Evolutionary conservation across 176 grass and related monocot genomes (phyloP), one percentile per base, ranked within the genome.

Genomic region (Canna indica): DNA sequence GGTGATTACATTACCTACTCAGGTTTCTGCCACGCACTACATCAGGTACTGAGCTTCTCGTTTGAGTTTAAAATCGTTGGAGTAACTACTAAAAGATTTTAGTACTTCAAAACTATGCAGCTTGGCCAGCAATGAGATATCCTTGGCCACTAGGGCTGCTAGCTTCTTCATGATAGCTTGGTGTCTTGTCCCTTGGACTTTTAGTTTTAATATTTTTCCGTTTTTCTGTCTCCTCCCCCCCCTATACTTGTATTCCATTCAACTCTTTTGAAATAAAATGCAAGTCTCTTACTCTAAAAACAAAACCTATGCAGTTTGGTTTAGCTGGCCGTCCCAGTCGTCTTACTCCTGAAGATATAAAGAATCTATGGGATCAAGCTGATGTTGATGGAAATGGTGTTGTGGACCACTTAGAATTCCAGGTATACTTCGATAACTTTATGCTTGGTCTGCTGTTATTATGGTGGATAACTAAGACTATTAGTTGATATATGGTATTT

Each of bases 1-100:
- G 82, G 79, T 69, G 70, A 88, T 88, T 82, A 76, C 69, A 84
- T 96, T 68, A 86, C 88, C 68, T 96, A 88, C 77, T 76, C 91
- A 59, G 81, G 78, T 39, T 96, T 96, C 74, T 91, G 79, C 66
- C 79, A 83, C 47, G 91, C 85, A 82, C 72, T 96, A 11, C 87
- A 70, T 77, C 85, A 96, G 87, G 91, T 96, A 84, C 15, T 64
- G 20, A 68, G 67, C 36, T 63, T 25, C 7, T 65, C n/a, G n/a
- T 27, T 67, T 27, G 25, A n/a, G 11, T 44, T 33, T 45, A 20
- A 64, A 3, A 31, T 62, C 25, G 7, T 62, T 32, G 13, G 17
- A 63, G 17, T 1, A 59, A 26, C 11, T 26, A 26, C 22, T 5
- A 22, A 25, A 25, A 24, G 22, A 59, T 59, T 57, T 57, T n/a